Base-by-base conservation (phyloP, 495 filamentous ascomycete genomes). In the Tuber brumale region DNA sequence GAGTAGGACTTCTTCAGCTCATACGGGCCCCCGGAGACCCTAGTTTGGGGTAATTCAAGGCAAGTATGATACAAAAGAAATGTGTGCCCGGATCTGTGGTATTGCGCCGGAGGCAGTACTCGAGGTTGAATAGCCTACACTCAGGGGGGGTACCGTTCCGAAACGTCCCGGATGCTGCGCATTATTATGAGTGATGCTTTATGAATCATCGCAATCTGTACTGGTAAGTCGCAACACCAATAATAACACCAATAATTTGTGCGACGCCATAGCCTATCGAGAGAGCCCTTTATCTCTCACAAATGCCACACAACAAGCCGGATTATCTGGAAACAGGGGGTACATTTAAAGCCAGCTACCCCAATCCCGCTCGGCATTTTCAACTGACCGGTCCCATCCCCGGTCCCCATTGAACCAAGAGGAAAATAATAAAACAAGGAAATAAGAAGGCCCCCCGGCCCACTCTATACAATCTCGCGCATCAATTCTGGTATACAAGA, bases 401-500 rank as follows among this genome's bases (percentile, higher is more conserved):
- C 57, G 57, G 31, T 35, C 57, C 51, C 31, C 27, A 35, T 66
- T 66, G 57, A 66, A 66, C 57, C 27, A 27, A 35, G 14, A 18
- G 57, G 57, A 35, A 35, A 66, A 16, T 66, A 35, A 66, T 18
- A 35, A 18, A 35, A 66, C 57, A 66, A 66, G 57, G 27, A 66
- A 35, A 66, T 0, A 66, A 66, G 27, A 27, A 51, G 46, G 1
- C 27, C 16, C 44, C 45, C 61, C 44, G 51, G 31, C 37, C 76
- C 70, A 42, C 57, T 79, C 72, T 79, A 79, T 79, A 75, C 72
- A 57, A 45, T 12, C 76, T 57, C 76, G 48, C 57, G 43, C 57
- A 46, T 42, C 45, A 79, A 45, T 70, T 69, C 72, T 75, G 78
- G 76, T 79, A 79, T 79, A 79, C 78, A 79, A 79, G 72, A 75